Base-by-base conservation (phyloP, 371 early-diverging fungal species). In the Basidiobolus meristosporus region DNA sequence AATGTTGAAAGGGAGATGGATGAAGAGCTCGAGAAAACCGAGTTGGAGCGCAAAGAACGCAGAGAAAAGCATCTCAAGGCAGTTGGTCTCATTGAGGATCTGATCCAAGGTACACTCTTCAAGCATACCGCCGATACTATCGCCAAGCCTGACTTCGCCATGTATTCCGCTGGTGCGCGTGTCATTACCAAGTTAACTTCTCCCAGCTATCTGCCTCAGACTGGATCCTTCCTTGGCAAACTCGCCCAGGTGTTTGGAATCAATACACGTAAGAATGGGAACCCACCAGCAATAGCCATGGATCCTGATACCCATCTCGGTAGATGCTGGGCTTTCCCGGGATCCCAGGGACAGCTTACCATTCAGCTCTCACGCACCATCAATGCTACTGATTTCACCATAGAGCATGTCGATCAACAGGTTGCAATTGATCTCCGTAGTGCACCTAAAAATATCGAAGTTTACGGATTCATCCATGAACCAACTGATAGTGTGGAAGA, bases 291-390 rank as follows among this genome's bases (percentile, higher is more conserved):
- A 9, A 57, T 57, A 15, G 62, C 61, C 1, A 55, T 78, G 17
- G 53, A 63, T 18, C 72, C 76, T 1, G 47, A 50, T 21, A 51
- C 62, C 15, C 57, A 67, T 15, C 54, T 70, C 4, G 80, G 80
- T 21, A 62, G 77, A 44, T 82, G 83, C 46, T 82, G 82, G 82
- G 66, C 79, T 0, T 63, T 77, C 61, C 47, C 43, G n/a, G 79
- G 81, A 11, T 41, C 52, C 9, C 40, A 46, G 6, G 83, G 83
- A 0, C 60, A 66, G 20, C 36, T 82, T n/a, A 76, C 68, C 0
- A 56, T 82, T 10, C 63, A 56, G 3, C 48, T 82, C 34, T 60
- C 68, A 1, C 44, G 63, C 35, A 50, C 67, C 7, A 62, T 79
- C 31, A 47, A 60, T 6, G 55, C 73, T 1, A 56, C 63, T 0